Base-by-base conservation (phyloP, 2,329 filamentous ascomycete species). In the Trichoderma oligosporum region DNA sequence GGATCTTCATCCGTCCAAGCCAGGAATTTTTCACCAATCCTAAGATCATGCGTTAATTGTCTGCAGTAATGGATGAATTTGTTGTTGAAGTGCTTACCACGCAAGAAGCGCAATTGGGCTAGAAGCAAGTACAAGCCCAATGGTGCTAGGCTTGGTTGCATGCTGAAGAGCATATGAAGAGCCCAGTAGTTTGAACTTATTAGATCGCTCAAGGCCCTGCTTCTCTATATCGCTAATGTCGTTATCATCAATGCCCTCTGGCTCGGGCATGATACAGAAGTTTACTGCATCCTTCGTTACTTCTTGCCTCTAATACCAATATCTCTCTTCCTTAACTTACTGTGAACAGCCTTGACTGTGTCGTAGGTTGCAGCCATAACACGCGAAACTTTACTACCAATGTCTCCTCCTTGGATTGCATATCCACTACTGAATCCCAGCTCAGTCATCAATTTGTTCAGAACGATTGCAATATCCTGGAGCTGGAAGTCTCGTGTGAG, bases 321-420 rank as follows among this genome's bases (percentile, higher is more conserved):
- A 7, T 14, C 14, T 24, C 3, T 27, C 12, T 16, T 5, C 27
- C 22, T n/a, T 12, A 16, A 44, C 41, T 44, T 44, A 44, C 41
- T 44, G 11, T 52, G 47, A 12, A 42, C 14, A 12, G 36, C 60
- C 35, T 62, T 61, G 14, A 57, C 7, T 20, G 51, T 27, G 45
- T 47, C 4, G n/a, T 49, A 47, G 25, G 57, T 44, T 35, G 41
- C 22, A 42, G 55, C 48, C 82, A 65, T 0, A 72, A 61, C 16
- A 78, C 67, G 0, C 74, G 68, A 4, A 82, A 58, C 22, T 73
- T 56, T 70, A 41, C 72, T 75, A 3, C 82, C 83, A 7, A 85
- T 71, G 62, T 85, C 82, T 3, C 82, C 82, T 8, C 82, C 82
- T 65, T 84, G 81, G 0, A 74, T 73, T 8, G 82, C 67, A 59